Base-by-base conservation (phyloP, 805 yeast species). In the Brettanomyces anomalus region DNA sequence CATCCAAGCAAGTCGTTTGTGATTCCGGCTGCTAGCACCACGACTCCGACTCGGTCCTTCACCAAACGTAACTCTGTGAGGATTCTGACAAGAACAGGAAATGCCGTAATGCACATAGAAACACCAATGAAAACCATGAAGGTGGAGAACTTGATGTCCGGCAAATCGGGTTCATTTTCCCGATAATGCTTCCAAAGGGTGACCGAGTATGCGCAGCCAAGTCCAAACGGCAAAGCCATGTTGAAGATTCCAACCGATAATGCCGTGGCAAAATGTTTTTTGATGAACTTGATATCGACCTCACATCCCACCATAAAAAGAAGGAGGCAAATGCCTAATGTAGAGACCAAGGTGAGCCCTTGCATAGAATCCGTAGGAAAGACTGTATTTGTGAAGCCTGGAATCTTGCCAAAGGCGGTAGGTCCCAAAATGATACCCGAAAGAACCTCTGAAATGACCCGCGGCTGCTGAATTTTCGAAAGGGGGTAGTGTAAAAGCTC, bases 11-110 rank as follows among this genome's bases (percentile, higher is more conserved):
- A 72, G 56, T 85, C 95, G 56, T 85, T 85, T 35, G 79, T 72
- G 44, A 85, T 82, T 41, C 94, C 95, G 3, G 94, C 93, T 3
- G 90, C 85, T 31, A 85, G 63, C n/a, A 83, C 93, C 30, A 76
- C 68, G 10, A 72, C 68, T 36, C 87, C 88, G 17, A 84, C 89
- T 49, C 85, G 68, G 54, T 81, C 88, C 40, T 77, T 78, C 36
- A 81, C 71, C 46, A 85, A 66, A 49, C 84, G 71, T 48, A 85
- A 67, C 55, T 84, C 90, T 4, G 87, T 79, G 49, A 85, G 63
- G 21, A 85, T 85, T 56, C 94, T 76, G 2, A 85, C 90, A 47
- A 85, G 62, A 2, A 85, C 95, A 0, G 95, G 95, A 59, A 85
- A 80, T 1, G 95, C 95, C 3, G 95, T 85, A 49, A 85, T 82